A percentile compares a stretch with the other conserved stretches of the same genome.
phyloP scores from a whole-genome alignment of 345 rosid genomes.

The Murraya paniculata region DNA sequence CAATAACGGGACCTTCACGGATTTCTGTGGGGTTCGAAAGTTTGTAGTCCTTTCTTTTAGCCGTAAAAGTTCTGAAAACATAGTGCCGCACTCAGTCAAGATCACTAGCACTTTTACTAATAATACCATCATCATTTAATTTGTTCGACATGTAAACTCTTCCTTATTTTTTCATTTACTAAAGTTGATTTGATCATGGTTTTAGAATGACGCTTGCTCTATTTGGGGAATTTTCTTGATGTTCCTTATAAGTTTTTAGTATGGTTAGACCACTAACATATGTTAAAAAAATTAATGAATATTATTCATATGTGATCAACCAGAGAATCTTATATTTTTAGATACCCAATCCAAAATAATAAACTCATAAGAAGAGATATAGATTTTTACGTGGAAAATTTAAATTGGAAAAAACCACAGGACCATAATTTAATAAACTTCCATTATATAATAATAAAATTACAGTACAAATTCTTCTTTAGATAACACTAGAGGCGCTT shows the following conservation, averaged over 20 bases:
- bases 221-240: background rate
- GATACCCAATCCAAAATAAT: no score
- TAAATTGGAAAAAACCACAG: no score
- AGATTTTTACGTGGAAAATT: no score
- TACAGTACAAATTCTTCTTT: no score
- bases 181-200: background rate
- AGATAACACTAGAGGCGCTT: no score
- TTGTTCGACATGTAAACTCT: background rate
- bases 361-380: no score
- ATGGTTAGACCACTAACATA: background rate
- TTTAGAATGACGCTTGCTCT: background rate
- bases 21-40: slow-evolving; percentile 31
- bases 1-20: no score
- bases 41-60: slow-evolving; percentile 37
- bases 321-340: no score
- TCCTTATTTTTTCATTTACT: background rate
- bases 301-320: no score
- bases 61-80: slow-evolving; percentile 25
- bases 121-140: slow-evolving; percentile 6
- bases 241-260: background rate
- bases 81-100: slow-evolving; percentile 34
- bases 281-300: background rate
- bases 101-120: slow-evolving; percentile 19
- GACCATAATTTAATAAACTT: no score
- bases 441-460: no score